Evolutionary conservation across 768 basidiomycete species (phyloP), one percentile per base, ranked within the genome.

Genomic region (Lentinula sp.): DNA sequence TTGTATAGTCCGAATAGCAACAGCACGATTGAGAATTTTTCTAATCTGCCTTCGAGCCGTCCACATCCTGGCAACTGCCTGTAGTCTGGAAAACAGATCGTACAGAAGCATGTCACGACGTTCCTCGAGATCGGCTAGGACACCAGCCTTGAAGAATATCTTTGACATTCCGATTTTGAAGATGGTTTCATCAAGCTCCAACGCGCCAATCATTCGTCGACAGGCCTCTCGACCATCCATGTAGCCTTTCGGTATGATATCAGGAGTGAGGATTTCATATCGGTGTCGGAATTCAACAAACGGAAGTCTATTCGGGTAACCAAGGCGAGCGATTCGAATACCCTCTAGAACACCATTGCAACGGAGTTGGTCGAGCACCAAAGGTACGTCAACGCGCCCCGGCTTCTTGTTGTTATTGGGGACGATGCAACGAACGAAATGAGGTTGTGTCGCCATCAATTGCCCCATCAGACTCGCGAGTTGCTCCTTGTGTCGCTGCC

Each of bases 331-430:
- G 67, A 99, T 98, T 37, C 97, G 89, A 68, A 99, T 98, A 39
- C 97, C 97, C 74, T 99, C 97, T 32, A 99, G 80, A 1, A 99
- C 97, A 86, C 97, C 97, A 72, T 99, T 99, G 71, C 97, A 99
- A 4, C 96, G 85, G 21, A 99, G 77, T 68, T 99, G 97, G 68
- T 98, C 96, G 16, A 99, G 83, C 3, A 98, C 93, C 46, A 98
- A 85, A 0, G 96, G 96, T 1, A 94, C 91, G 67, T 97, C 95
- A 64, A 99, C 82, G 48, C 90, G 84, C 5, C 90, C 91, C 0
- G 97, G 93, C 68, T 91, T 91, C 80, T 98, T 98, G 74, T 86
- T 78, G 18, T 81, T 76, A 67, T 99, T 99, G 2, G 97, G 97
- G 2, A 99, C 96, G 67, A 99, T 99, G 69, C 97, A 99, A 28